Evolutionary conservation across 345 rosid genomes (phyloP).

Genomic region (Hirschfeldia incana): DNA sequence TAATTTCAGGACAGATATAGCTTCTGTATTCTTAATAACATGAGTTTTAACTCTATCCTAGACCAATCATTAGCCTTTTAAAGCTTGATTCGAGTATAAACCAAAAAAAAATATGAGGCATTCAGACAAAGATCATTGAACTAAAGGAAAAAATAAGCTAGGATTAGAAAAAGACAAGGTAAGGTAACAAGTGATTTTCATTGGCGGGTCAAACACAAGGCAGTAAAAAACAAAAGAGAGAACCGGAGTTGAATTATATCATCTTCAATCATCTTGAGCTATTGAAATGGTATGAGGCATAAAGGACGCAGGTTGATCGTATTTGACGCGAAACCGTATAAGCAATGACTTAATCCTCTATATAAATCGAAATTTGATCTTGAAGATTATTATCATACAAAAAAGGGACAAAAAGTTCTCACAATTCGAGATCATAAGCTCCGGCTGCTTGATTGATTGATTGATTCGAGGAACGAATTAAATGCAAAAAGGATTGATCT

Average conservation of each 20-base stretch:
- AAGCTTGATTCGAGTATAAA: no score
- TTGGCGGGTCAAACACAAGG: not conserved
- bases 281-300: slow-evolving; percentile 3
- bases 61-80: no score
- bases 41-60: no score
- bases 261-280: slow-evolving; percentile 18
- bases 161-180: not conserved
- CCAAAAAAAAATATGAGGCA: no score
- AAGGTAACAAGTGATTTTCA: not conserved
- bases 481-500: not conserved
- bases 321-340: not conserved
- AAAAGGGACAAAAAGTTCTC: slow-evolving; percentile 2
- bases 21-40: no score
- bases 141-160: not conserved
- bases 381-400: not conserved
- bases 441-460: not conserved
- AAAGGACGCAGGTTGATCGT: not conserved
- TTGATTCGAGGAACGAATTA: slow-evolving; percentile 15
- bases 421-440: slow-evolving; percentile 34
- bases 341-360: slow-evolving; percentile 4
- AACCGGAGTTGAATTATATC: not conserved
- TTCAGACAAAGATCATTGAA: not conserved
- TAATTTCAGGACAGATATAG: not conserved
- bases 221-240: not conserved
- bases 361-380: slow-evolving; percentile 21